Evolutionary conservation across 306 rosid genomes (phyloP).

Genomic region (Fragaria ananassa): DNA sequence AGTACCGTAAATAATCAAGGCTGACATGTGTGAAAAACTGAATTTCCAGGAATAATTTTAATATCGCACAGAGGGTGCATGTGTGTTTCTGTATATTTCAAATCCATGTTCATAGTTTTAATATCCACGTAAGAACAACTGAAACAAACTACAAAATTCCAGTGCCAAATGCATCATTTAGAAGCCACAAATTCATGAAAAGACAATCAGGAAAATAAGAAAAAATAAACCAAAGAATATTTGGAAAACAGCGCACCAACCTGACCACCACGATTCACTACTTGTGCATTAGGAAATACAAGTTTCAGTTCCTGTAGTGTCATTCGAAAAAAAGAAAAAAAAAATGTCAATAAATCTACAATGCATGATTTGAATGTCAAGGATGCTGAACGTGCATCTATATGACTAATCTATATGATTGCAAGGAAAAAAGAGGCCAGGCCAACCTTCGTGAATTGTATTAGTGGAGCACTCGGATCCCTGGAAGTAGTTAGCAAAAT

Average conservation of each 20-base stretch:
- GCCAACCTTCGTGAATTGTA: conserved; percentile 84
- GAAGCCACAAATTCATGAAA: not conserved
- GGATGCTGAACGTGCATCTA: not conserved
- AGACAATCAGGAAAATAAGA: not conserved
- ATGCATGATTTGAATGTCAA: not conserved
- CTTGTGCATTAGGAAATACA: conserved; percentile 85
- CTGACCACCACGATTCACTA: conserved; percentile 97
- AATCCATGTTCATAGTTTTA: not conserved
- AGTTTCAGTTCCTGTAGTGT: conserved; percentile 65
- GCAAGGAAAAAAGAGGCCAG: not conserved
- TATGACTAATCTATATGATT: not conserved
- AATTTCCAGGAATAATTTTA: not conserved
- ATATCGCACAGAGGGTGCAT: not conserved
- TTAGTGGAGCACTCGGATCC: conserved; percentile 86
- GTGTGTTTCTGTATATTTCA: not conserved
- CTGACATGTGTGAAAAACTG: not conserved
- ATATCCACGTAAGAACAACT: not conserved
- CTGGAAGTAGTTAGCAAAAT: conserved; percentile 86
- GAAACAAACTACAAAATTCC: not conserved
- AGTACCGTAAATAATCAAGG: not conserved
- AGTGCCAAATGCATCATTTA: not conserved
- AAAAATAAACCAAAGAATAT: not conserved
- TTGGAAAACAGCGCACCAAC: conserved; percentile 32
- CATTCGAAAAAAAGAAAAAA: conserved; percentile 10
- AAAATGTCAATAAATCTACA: not conserved